Conservation (phyloP, 805 yeast genomes). For the Tetrapisispora namnaoensis region DNA sequence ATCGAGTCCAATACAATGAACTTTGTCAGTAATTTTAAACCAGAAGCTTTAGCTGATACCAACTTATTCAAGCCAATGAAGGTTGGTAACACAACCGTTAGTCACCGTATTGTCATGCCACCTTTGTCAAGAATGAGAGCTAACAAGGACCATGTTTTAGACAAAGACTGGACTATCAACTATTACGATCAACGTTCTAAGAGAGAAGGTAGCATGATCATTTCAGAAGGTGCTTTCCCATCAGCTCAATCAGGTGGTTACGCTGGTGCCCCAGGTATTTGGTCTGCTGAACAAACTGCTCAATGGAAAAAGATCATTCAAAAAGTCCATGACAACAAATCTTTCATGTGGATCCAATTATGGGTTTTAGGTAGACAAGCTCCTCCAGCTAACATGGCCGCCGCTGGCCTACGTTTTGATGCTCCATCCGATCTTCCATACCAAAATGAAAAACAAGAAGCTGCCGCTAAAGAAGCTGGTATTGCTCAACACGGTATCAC, state of each 20-base stretch:
- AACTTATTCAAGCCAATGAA: slow-evolving; percentile 37
- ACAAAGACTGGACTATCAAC: slow-evolving; percentile 36
- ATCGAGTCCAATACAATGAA: background rate
- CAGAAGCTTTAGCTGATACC: slow-evolving; percentile 27
- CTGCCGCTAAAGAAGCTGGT: slow-evolving; percentile 27
- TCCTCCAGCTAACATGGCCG: slow-evolving; percentile 29
- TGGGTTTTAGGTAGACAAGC: slow-evolving; percentile 43
- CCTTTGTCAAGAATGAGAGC: slow-evolving; percentile 41
- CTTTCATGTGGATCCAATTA: slow-evolving; percentile 39
- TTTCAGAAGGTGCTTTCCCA: slow-evolving; percentile 52
- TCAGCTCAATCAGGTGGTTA: slow-evolving; percentile 36
- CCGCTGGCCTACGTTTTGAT: slow-evolving; percentile 30
- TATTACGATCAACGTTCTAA: slow-evolving; percentile 50
- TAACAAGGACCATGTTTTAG: slow-evolving; percentile 31
- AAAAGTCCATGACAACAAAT: slow-evolving; percentile 40
- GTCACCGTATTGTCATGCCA: slow-evolving; percentile 34
- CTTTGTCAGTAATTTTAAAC: slow-evolving; percentile 19
- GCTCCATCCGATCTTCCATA: slow-evolving; percentile 31
- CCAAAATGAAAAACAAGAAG: slow-evolving; percentile 26
- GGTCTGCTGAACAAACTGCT: slow-evolving; percentile 36
- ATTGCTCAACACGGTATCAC: slow-evolving; percentile 25
- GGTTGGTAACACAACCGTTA: slow-evolving; percentile 31
- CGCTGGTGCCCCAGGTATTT: slow-evolving; percentile 43
- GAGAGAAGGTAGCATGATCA: slow-evolving; percentile 47
- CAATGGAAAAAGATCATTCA: slow-evolving; percentile 42